Evolutionary conservation across 192 early-diverging fungal species (phyloP), one percentile per base, ranked within the genome.

Genomic region (Gorgonomyces haynaldii): DNA sequence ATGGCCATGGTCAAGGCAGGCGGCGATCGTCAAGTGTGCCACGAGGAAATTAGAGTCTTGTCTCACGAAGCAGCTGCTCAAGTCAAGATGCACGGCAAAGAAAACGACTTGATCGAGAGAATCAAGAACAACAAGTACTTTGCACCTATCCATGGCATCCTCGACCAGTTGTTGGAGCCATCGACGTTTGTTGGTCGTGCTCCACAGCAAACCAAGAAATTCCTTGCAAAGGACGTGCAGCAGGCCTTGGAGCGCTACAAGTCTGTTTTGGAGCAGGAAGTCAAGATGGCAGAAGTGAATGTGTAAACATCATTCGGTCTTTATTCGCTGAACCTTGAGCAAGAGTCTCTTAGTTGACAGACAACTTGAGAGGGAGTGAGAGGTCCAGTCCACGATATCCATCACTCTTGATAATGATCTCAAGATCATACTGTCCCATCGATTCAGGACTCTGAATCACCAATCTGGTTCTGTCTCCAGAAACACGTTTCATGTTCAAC

Each of bases 1-100:
- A 98, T 98, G 92, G 91, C 86, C 27, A 90, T 95, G 82, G 91
- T 96, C 31, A 89, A 90, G 74, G 84, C 81, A 60, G 91, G 88
- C 30, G 95, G 88, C 23, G 91, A 98, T 64, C 70, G 91, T 35
- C 91, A 98, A 62, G 81, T 80, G 42, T 95, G 90, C 56, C 95
- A 98, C 64, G 94, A 98, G 61, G 76, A 94, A 62, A 94, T 98
- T 60, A 83, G 94, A 44, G 91, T 98, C 16, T 71, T 98, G 8
- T 82, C 78, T 45, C 91, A 98, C 42, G 74, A 96, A 78, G 91
- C 91, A 23, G 95, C 86, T 30, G 65, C 68, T 7, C 76, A 81
- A 1, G 95, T 98, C 39, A 98, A 98, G 79, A 72, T 77, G 58
- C 70, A 89, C 50, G 95, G 95, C 39, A 76, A 77, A 21, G 86